Evolutionary conservation across 805 yeast species (phyloP).

Genomic region (Isabelozyma pseudorhagii): DNA sequence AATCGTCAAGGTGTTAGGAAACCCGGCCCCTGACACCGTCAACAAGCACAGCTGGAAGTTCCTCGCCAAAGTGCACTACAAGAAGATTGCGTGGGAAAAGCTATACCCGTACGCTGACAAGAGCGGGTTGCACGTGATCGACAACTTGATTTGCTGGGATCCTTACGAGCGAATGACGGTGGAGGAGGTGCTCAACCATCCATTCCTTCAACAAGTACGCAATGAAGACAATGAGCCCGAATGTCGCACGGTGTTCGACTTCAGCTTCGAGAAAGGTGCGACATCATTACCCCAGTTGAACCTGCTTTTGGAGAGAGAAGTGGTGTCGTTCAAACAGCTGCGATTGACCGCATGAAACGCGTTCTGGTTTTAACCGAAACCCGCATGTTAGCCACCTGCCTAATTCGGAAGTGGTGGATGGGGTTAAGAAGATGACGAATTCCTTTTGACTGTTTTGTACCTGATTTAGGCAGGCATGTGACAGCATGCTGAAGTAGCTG

Average conservation of each 20-base stretch:
- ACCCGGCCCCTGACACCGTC: constrained; percentile 54
- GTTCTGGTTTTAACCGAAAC: too few relatives aligned
- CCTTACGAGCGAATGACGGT: constrained; percentile 53
- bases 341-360: not conserved
- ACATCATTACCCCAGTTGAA: constrained; percentile 38
- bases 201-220: constrained; percentile 53
- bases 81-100: constrained; percentile 39
- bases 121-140: constrained; percentile 52
- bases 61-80: constrained; percentile 18
- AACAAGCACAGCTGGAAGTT: constrained; percentile 25
- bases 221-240: constrained; percentile 53
- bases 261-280: constrained; percentile 54
- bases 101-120: constrained; percentile 62
- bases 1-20: constrained; percentile 67
- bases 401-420: too few relatives aligned
- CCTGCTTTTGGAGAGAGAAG: constrained; percentile 49
- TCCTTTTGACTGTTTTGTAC: too few relatives aligned
- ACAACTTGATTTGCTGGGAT: constrained; percentile 62
- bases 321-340: constrained; percentile 41
- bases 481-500: too few relatives aligned
- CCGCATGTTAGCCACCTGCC: too few relatives aligned
- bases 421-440: too few relatives aligned
- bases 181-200: constrained; percentile 54
- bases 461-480: too few relatives aligned
- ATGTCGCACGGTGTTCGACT: constrained; percentile 54